Evolutionary conservation across 1,139 yeast genomes (phyloP).

Genomic region (Sugiyamaella xylanicola): DNA sequence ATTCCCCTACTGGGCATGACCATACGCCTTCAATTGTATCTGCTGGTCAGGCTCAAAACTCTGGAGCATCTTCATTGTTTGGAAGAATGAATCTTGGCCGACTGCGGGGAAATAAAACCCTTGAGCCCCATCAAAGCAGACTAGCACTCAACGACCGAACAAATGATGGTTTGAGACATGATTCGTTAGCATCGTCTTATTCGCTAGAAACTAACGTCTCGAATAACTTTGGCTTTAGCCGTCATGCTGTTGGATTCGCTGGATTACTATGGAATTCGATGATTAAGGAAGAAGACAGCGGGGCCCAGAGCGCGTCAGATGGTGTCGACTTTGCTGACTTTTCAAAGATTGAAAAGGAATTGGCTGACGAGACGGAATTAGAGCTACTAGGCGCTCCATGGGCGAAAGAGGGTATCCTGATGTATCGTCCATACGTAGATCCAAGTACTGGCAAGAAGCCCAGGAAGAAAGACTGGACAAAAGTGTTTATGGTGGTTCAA

Average conservation of each 20-base stretch:
- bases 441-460: slow-evolving; percentile 38
- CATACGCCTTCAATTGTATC: slow-evolving; percentile 28
- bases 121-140: slow-evolving; percentile 34
- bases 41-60: slow-evolving; percentile 2
- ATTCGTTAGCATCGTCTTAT: slow-evolving; percentile 38
- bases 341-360: slow-evolving; percentile 36
- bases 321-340: slow-evolving; percentile 37
- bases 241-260: slow-evolving; percentile 44
- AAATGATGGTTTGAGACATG: slow-evolving; percentile 31
- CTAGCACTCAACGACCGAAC: slow-evolving; percentile 28
- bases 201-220: slow-evolving; percentile 36
- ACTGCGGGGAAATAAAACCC: slow-evolving; percentile 27
- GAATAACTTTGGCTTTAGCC: slow-evolving; percentile 30
- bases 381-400: slow-evolving; percentile 76
- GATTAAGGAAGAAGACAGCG: slow-evolving; percentile 36
- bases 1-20: slow-evolving; percentile 17
- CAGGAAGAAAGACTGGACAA: slow-evolving; percentile 39
- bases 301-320: slow-evolving; percentile 22
- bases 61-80: slow-evolving; percentile 30
- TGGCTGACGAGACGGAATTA: slow-evolving; percentile 55
- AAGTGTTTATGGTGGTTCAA: slow-evolving; percentile 42
- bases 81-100: slow-evolving; percentile 33
- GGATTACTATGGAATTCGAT: slow-evolving; percentile 41
- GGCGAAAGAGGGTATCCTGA: slow-evolving; percentile 69
- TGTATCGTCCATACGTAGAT: slow-evolving; percentile 49